phyloP scores from a whole-genome alignment of 2,329 filamentous ascomycete species.

The Curvularia sp. region DNA sequence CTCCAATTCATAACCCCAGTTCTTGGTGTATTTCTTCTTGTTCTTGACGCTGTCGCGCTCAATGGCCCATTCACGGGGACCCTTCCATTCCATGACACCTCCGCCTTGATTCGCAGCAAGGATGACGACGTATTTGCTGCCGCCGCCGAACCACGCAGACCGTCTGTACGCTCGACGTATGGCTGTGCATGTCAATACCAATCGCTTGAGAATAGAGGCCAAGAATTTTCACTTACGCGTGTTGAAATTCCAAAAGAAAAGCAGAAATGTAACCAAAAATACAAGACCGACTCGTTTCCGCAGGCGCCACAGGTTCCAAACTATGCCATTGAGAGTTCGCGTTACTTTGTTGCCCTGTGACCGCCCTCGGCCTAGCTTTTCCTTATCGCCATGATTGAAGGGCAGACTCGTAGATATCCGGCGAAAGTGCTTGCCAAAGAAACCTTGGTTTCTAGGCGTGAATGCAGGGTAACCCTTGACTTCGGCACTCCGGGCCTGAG shows the following conservation, averaged over 20 bases:
- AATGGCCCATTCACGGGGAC: constrained; percentile 95
- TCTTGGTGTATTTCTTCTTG: constrained; percentile 84
- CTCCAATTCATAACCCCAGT: constrained; percentile 95
- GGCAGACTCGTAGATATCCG: constrained; percentile 81
- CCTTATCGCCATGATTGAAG: constrained; percentile 74
- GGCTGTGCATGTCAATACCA: constrained; percentile 53
- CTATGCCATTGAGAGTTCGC: constrained; percentile 49
- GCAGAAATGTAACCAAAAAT: constrained; percentile 66
- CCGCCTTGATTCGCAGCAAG: constrained; percentile 92
- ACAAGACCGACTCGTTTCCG: constrained; percentile 69
- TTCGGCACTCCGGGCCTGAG: constrained; percentile 77
- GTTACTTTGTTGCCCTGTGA: constrained; percentile 45
- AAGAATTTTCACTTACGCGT: constrained; percentile 69
- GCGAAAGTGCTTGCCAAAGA: constrained; percentile 85
- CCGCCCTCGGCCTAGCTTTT: constrained; percentile 71
- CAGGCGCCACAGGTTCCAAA: constrained; percentile 67
- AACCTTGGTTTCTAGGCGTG: constrained; percentile 81
- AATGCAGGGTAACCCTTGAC: constrained; percentile 80
- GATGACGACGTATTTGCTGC: constrained; percentile 91
- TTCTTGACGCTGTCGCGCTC: constrained; percentile 95
- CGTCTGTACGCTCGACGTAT: constrained; percentile 71
- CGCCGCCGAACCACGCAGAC: constrained; percentile 77
- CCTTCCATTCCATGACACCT: constrained; percentile 99
- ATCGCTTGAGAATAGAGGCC: neutral
- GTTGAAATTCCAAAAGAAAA: constrained; percentile 70